These are phyloP conservation scores for Scedosporium aurantiacum DNA, from an alignment of 2,329 filamentous ascomycete species.

Conservation along the genomic window DNA sequence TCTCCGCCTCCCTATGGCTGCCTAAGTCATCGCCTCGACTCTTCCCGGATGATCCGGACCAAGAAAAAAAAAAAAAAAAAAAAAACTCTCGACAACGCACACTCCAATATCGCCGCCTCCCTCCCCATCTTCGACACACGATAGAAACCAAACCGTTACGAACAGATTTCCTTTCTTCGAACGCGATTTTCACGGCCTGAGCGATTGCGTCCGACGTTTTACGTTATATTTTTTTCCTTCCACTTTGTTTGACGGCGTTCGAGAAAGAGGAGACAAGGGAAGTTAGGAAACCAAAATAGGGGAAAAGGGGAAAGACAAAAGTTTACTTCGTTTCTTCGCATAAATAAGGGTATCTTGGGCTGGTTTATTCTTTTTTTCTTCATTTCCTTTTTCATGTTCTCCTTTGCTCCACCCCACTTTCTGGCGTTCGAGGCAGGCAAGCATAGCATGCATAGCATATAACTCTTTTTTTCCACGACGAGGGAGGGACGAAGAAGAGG, in stretches of 20 bases:
- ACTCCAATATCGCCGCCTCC: background rate
- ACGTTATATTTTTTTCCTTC: background rate
- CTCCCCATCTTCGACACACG: background rate
- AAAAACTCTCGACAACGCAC: too few relatives aligned
- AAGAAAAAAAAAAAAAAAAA: too few relatives aligned
- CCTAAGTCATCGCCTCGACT: background rate
- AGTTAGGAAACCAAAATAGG: background rate
- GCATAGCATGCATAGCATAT: background rate
- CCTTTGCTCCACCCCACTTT: background rate
- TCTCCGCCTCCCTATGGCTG: constrained; percentile 4
- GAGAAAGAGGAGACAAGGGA: background rate
- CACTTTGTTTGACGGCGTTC: constrained; percentile 4
- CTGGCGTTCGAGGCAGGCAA: background rate
- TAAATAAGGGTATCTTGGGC: background rate
- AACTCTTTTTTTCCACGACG: background rate
- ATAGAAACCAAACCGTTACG: background rate
- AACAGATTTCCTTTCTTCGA: background rate
- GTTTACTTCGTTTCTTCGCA: background rate
- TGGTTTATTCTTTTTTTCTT: background rate
- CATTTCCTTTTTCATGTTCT: constrained; percentile 1
- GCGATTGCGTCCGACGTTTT: background rate
- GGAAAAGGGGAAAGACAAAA: constrained; percentile 1
- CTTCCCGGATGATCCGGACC: background rate
- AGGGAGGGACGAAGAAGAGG: background rate
- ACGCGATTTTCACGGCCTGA: background rate